Evolutionary conservation across 1,284 basidiomycete species (phyloP), one percentile per base, ranked within the genome.

Genomic region (Cutaneotrichosporon sp.): DNA sequence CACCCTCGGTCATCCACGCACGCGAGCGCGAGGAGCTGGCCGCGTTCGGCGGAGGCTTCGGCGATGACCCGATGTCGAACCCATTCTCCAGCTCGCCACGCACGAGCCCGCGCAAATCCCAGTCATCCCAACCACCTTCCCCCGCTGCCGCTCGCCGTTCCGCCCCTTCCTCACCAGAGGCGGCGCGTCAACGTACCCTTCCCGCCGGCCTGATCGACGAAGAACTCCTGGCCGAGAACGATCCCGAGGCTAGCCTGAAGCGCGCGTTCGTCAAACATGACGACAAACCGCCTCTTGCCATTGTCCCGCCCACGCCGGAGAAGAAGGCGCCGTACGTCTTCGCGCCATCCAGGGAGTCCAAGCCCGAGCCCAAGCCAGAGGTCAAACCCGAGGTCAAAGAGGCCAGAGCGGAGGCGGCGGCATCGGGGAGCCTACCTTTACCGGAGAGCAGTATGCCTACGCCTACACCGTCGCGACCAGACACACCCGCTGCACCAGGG

Each of bases 221-320:
- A 36, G 78, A 79, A 56, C 65, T 80, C 14, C 68, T 79, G 46
- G 74, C 74, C 21, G 72, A 72, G 60, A 68, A 67, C n/a, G 78
- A 80, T 62, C 75, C 78, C 10, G 71, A 71, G 30, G 65, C 69
- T 32, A 72, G 73, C 30, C 69, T 79, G 14, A 79, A 78, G 61
- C 72, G 74, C 63, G 79, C 79, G 22, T 80, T 80, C 58, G 72
- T 74, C 56, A 77, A 78, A 62, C 71, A 69, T 60, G 68, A 65
- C 51, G 68, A 61, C n/a, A 65, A 64, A 58, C 61, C 67, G 52
- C 52, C 38, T n/a, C 31, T 32, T 51, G 42, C 63, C 30, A 31
- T 53, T 13, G 31, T 52, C 13, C 46, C 58, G 38, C 21, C 59
- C 36, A 56, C 61, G 46, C 60, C 64, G 47, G 38, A 49, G 66